Evolutionary conservation across 371 early-diverging fungal genomes (phyloP).

Genomic region (Mortierella sp.): DNA sequence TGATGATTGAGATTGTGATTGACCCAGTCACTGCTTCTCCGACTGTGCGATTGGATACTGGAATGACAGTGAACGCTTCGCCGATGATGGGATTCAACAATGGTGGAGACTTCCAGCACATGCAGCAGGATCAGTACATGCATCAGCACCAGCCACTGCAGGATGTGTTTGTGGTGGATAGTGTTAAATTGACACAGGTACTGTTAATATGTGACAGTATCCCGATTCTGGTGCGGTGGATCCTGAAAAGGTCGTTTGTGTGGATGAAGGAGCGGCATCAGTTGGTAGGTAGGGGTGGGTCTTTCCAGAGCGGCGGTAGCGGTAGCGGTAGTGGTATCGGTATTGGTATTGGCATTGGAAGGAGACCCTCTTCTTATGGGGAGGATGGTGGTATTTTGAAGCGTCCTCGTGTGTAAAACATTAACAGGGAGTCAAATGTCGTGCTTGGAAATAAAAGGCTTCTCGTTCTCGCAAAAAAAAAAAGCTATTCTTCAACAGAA

Average conservation of each 20-base stretch:
- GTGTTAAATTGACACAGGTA: slow-evolving; percentile 35
- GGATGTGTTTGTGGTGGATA: slow-evolving; percentile 23
- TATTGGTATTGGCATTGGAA: neutral
- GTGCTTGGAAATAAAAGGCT: neutral
- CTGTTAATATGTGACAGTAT: slow-evolving; percentile 40
- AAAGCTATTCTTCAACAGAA: no score
- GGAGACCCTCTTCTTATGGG: slow-evolving; percentile 26
- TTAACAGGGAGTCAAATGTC: neutral
- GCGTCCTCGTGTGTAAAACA: slow-evolving; percentile 34
- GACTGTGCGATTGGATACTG: slow-evolving; percentile 21
- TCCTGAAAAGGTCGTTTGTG: slow-evolving; percentile 35
- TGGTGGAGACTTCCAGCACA: slow-evolving; percentile 1
- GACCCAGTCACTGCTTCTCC: slow-evolving; percentile 41
- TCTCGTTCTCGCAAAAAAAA: no score
- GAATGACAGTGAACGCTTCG: neutral
- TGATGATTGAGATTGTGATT: slow-evolving; percentile 42
- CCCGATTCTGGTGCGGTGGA: slow-evolving; percentile 55
- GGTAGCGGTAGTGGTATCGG: no score
- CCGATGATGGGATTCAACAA: neutral
- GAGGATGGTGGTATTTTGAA: slow-evolving; percentile 50
- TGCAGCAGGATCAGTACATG: slow-evolving; percentile 11
- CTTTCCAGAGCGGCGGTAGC: neutral
- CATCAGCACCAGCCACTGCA: slow-evolving; percentile 10
- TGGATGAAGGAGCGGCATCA: slow-evolving; percentile 45
- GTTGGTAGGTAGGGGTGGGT: neutral